Percentiles rank a stretch among this genome's conserved stretches.
phyloP scores from a whole-genome alignment of 2,329 filamentous ascomycete species.

The Byssoonygena ceratinophila region DNA sequence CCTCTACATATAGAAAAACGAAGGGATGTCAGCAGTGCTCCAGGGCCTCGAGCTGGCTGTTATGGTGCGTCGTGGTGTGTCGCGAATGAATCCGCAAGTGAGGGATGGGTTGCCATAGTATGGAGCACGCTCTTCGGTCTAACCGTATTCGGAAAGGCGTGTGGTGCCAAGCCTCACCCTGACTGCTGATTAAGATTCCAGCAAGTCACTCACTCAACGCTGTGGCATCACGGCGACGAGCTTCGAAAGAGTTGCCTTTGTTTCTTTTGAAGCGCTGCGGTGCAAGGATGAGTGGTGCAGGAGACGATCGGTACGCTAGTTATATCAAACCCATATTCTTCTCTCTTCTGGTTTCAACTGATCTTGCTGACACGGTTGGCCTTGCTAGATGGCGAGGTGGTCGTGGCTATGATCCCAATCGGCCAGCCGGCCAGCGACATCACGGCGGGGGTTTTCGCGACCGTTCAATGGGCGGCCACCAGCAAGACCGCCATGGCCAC shows the following conservation, averaged over 20 bases:
- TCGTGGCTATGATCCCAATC: conserved; percentile 28
- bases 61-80: conserved; percentile 9
- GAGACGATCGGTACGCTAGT: conserved; percentile 34
- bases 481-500: conserved; percentile 23
- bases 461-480: conserved; percentile 23
- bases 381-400: conserved; percentile 32
- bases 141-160: conserved; percentile 5
- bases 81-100: background rate
- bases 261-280: conserved; percentile 11
- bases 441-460: conserved; percentile 21
- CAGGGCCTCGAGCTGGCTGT: background rate
- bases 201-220: too few relatives aligned
- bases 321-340: conserved; percentile 11
- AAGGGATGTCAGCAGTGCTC: background rate
- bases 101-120: conserved; percentile 2
- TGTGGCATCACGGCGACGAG: background rate
- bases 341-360: background rate
- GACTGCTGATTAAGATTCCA: background rate
- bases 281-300: conserved; percentile 29
- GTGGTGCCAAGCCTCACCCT: conserved; percentile 6
- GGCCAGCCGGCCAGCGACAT: conserved; percentile 31
- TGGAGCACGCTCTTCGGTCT: conserved; percentile 4
- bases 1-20: background rate
- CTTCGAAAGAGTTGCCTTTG: background rate
- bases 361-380: background rate